phyloP scores from a whole-genome alignment of 2,329 filamentous ascomycete genomes.

The Penicillium sp. region DNA sequence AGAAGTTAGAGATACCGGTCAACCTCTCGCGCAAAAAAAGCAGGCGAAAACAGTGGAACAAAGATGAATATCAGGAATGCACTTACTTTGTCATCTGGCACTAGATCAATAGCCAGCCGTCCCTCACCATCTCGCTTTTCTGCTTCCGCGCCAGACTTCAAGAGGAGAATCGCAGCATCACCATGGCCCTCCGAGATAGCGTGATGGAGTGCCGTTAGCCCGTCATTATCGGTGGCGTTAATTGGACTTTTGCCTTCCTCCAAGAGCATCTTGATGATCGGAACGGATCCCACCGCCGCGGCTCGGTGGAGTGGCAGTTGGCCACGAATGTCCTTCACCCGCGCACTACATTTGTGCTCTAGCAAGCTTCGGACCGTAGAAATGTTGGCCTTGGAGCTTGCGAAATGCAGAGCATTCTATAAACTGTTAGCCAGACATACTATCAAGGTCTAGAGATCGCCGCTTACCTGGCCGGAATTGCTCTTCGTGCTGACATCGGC shows the following conservation, averaged over 20 bases:
- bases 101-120: conserved; percentile 73
- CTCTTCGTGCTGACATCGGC: conserved; percentile 51
- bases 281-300: conserved; percentile 84
- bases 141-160: conserved; percentile 82
- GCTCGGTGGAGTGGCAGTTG: conserved; percentile 90
- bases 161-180: conserved; percentile 77
- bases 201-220: conserved; percentile 89
- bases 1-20: conserved; percentile 6
- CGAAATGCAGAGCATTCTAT: conserved; percentile 86
- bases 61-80: background rate
- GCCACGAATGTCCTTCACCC: conserved; percentile 81
- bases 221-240: conserved; percentile 78
- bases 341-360: conserved; percentile 71
- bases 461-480: conserved; percentile 44
- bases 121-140: conserved; percentile 76
- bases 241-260: conserved; percentile 74
- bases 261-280: conserved; percentile 79
- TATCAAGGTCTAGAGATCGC: background rate
- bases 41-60: background rate
- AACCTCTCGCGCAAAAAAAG: background rate
- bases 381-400: conserved; percentile 84
- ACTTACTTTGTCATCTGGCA: conserved; percentile 79
- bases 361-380: conserved; percentile 80
- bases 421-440: background rate
- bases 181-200: conserved; percentile 62